phyloP scores from a whole-genome alignment of 1,284 basidiomycete species.

The Irpex rosettiformis region DNA sequence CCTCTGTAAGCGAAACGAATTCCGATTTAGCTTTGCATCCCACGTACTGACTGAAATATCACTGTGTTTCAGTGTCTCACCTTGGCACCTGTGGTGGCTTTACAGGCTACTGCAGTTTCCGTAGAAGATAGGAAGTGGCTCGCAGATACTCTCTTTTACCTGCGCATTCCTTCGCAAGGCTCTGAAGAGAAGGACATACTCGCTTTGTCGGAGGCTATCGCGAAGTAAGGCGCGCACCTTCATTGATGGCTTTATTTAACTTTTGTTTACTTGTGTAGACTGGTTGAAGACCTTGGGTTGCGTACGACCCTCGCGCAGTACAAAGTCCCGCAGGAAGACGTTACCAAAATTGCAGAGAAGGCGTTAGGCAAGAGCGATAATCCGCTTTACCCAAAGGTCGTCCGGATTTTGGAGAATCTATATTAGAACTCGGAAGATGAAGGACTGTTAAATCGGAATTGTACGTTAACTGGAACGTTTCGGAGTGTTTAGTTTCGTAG shows the following conservation, averaged over 20 bases:
- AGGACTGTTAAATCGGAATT: neutral
- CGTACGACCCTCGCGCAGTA: slow-evolving; percentile 53
- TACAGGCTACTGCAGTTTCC: slow-evolving; percentile 54
- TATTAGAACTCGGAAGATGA: slow-evolving; percentile 26
- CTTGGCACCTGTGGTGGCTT: slow-evolving; percentile 56
- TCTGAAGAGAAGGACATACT: slow-evolving; percentile 55
- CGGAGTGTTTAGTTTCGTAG: neutral
- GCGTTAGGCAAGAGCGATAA: slow-evolving; percentile 41
- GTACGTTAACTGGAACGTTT: neutral
- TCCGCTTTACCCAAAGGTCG: slow-evolving; percentile 34
- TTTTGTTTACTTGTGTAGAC: slow-evolving; percentile 27
- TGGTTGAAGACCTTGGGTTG: slow-evolving; percentile 57
- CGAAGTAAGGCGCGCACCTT: slow-evolving; percentile 38
- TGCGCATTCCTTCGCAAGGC: slow-evolving; percentile 56
- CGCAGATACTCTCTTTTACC: slow-evolving; percentile 51
- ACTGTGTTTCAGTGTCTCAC: slow-evolving; percentile 60
- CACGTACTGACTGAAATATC: neutral
- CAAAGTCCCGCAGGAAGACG: slow-evolving; percentile 53
- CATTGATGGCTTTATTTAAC: neutral
- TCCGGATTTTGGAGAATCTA: slow-evolving; percentile 45
- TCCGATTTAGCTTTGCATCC: neutral
- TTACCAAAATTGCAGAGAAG: slow-evolving; percentile 47
- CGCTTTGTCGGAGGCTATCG: slow-evolving; percentile 50
- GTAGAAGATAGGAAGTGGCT: slow-evolving; percentile 57
- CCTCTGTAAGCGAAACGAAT: slow-evolving; percentile 57